Conservation (phyloP, 1,139 yeast genomes). For the Arxiozyma heterogenica region DNA sequence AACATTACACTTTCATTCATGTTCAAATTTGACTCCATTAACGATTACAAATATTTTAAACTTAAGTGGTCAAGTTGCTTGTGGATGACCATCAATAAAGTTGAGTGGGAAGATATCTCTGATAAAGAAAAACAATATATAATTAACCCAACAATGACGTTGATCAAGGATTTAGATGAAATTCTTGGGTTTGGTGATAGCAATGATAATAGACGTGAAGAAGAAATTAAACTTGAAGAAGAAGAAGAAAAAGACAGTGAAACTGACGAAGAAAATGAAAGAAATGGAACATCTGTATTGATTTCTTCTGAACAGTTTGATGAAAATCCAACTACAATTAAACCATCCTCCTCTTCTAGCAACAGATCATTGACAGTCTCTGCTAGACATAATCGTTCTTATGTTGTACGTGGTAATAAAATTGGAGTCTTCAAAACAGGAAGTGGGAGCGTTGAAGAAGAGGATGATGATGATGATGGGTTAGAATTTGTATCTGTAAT, state of each 20-base stretch:
- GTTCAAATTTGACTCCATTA: conserved; percentile 41
- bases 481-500: conserved; percentile 62
- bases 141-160: conserved; percentile 37
- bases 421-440: conserved; percentile 70
- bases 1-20: conserved; percentile 51
- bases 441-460: conserved; percentile 41
- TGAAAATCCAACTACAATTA: conserved; percentile 7
- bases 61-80: conserved; percentile 41
- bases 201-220: conserved; percentile 12
- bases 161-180: conserved; percentile 29
- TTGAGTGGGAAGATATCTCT: conserved; percentile 40
- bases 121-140: conserved; percentile 42
- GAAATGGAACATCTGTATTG: conserved; percentile 8
- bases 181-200: conserved; percentile 30
- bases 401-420: conserved; percentile 68
- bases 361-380: conserved; percentile 61
- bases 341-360: conserved; percentile 29
- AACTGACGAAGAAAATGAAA: conserved; percentile 23
- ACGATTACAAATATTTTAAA: conserved; percentile 45
- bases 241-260: conserved; percentile 16
- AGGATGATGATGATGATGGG: conserved; percentile 34
- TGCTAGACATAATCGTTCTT: conserved; percentile 58
- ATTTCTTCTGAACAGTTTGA: conserved; percentile 26
- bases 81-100: conserved; percentile 53
- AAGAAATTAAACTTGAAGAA: conserved; percentile 2